Conservation (phyloP, 495 filamentous ascomycete species). For the Trichoderma erinaceum region DNA sequence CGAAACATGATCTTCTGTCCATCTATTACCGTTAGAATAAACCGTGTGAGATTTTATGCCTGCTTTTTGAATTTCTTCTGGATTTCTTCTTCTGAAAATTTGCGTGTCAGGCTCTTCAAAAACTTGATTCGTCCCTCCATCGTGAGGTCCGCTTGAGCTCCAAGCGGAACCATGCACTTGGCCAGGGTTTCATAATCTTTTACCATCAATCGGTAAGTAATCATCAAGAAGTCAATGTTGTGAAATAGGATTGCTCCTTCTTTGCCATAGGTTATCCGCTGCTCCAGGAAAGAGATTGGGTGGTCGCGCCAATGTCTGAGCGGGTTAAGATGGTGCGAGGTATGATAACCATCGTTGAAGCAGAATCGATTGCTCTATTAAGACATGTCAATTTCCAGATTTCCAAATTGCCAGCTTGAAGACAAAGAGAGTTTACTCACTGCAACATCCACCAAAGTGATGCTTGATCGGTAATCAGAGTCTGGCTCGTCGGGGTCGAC, state of each 20-base stretch:
- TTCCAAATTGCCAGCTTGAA: conserved; percentile 11
- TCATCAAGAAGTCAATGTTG: conserved; percentile 67
- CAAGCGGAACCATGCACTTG: conserved; percentile 60
- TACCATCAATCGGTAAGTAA: conserved; percentile 52
- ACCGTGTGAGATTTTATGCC: not conserved
- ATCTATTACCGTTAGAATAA: not conserved
- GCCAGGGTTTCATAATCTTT: conserved; percentile 64
- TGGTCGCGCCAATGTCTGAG: conserved; percentile 71
- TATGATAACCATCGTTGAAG: conserved; percentile 77
- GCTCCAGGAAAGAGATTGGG: conserved; percentile 55
- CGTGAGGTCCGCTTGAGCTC: conserved; percentile 46
- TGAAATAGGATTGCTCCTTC: conserved; percentile 59
- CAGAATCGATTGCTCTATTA: conserved; percentile 62
- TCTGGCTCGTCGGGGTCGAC: conserved; percentile 63
- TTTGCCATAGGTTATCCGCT: conserved; percentile 50
- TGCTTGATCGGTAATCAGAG: conserved; percentile 65
- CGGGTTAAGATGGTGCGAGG: conserved; percentile 71
- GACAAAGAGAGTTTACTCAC: conserved; percentile 37
- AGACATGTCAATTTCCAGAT: conserved; percentile 1
- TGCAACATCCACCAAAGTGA: conserved; percentile 65
- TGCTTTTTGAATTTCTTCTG: conserved; percentile 31
- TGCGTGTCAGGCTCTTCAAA: conserved; percentile 54
- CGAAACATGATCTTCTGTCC: not conserved
- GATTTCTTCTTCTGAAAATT: conserved; percentile 54
- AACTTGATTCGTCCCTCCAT: conserved; percentile 58